Base-by-base conservation (phyloP, 345 rosid genomes). In the Citrus medica region DNA sequence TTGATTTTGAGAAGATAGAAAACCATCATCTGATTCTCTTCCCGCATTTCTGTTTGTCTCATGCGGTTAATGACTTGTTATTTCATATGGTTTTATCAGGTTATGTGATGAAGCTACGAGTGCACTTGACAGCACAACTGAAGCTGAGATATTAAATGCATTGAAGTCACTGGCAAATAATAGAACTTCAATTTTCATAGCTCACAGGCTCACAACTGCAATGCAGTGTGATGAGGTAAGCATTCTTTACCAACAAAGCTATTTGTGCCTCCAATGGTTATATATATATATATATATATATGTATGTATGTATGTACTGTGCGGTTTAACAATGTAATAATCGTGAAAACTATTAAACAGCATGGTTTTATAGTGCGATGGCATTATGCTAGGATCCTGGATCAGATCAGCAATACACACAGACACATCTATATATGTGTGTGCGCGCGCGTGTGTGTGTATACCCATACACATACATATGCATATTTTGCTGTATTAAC, bases 31-130 rank as follows among this genome's bases (percentile, higher is more conserved):
- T 6, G 32, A 17, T n/a, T 32, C 30, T 62, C 53, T 10, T 48
- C 30, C 16, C 2, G 6, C 17, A 1, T 38, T 42, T 42, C 16
- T 35, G 1, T 28, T 33, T 80, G n/a, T 40, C 22, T 30, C 32
- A 22, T 53, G 19, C 22, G 1, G 6, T 66, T 24, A 32, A 22
- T 71, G 42, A 73, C 61, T 7, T 71, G 19, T 37, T 27, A 37
- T 56, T 58, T 68, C 58, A 24, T 63, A 33, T 60, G 75, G 38
- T 35, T 33, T 85, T 78, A 40, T 69, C 88, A 94, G 98, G 94
- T 76, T 97, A 76, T 97, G 99, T 82, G 99, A 97, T 84, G 99
- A 94, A 87, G 99, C 98, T 80, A 94, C 99, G 1, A 94, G 98
- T 90, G 98, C 99, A 30, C 91, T 97, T 69, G 99, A 97, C 83